Base-by-base conservation (phyloP, 2,329 filamentous ascomycete species). In the Trichophyton schoenleinii region DNA sequence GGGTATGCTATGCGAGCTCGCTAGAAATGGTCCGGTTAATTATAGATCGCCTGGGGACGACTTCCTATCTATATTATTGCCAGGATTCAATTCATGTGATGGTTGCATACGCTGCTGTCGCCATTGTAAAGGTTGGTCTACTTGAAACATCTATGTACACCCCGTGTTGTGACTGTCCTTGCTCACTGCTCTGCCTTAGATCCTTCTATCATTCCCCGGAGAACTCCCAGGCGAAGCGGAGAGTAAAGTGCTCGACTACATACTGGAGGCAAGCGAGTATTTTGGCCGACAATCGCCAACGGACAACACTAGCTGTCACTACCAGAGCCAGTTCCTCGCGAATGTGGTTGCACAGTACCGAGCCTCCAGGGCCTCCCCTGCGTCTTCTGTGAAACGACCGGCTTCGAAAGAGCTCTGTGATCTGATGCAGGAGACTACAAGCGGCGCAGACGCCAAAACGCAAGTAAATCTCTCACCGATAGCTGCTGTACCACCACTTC, bases 31-130 rank as follows among this genome's bases (percentile, higher is more conserved):
- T 76, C 3, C 67, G 68, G 20, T 61, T 74, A 20, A 71, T 75
- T 18, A 67, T 68, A 15, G 58, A 65, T 55, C 59, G 65, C 3
- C 65, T 66, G 15, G 58, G 66, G 13, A 65, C 69, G 57, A 62
- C 70, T 0, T 68, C 70, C 2, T 68, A 69, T 49, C 65, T 77
- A 0, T 75, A 72, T 61, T 77, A 75, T 64, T 72, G 70, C 2
- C 74, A 77, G 63, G 74, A 76, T 59, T 75, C 74, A 0, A 67
- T 77, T 3, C 74, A 77, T 63, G 72, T 75, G 13, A 76, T 76
- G 74, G 72, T 71, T 15, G 74, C 74, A 2, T 75, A 77, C 62
- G 70, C 72, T n/a, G 71, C 73, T 11, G 71, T 73, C 2, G 74
- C 75, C 59, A 65, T 75, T 1, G 69, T 75, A 53, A 76, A 75